Conservation (phyloP, 2,329 filamentous ascomycete genomes). For the Colletotrichum horii region DNA sequence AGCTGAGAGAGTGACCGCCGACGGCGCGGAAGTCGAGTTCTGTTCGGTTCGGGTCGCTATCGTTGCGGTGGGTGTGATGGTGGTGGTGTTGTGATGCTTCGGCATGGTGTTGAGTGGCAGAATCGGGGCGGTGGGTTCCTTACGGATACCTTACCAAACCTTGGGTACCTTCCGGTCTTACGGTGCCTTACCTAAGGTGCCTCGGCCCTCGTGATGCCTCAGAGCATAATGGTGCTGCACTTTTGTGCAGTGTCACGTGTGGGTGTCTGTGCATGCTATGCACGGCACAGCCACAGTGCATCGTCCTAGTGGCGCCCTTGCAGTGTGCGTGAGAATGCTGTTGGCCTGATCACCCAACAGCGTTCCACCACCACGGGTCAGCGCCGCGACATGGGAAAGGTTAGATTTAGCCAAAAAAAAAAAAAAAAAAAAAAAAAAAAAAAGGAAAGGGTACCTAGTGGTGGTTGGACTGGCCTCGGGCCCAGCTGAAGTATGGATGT, state of each 20-base stretch:
- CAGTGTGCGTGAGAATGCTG: not conserved
- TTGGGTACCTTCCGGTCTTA: no score
- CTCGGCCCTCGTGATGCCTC: no score
- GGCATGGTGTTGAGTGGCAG: not conserved
- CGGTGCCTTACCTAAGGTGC: no score
- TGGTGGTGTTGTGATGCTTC: not conserved
- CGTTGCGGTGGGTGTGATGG: no score
- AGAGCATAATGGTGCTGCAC: not conserved
- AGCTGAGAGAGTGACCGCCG: not conserved
- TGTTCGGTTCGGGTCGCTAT: no score
- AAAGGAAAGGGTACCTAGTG: no score
- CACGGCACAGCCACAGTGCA: not conserved
- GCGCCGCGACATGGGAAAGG: no score
- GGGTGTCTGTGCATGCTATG: not conserved
- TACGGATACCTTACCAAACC: not conserved
- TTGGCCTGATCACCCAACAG: not conserved
- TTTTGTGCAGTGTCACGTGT: no score
- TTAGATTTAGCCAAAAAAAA: not conserved
- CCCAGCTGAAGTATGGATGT: not conserved
- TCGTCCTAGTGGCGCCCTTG: not conserved
- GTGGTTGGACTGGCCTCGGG: not conserved
- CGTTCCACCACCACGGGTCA: not conserved
- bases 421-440: not conserved
- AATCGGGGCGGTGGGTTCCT: not conserved
- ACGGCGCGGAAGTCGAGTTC: not conserved